These are phyloP conservation scores for Lecanoromycetidae sp. DNA, from an alignment of 2,329 filamentous ascomycete genomes.

Conservation along the genomic window DNA sequence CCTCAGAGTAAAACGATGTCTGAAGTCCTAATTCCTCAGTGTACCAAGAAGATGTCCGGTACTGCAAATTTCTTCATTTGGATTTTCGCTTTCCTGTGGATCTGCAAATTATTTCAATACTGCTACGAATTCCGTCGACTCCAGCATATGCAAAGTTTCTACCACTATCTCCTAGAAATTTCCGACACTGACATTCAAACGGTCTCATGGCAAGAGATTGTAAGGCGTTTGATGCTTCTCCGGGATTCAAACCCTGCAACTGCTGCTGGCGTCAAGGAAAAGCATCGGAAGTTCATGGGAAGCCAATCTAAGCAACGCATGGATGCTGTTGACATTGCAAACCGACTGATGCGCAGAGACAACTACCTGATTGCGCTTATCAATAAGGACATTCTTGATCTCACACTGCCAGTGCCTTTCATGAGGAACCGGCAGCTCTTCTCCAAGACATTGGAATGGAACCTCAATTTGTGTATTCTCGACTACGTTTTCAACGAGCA, in stretches of 20 bases:
- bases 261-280: constrained; percentile 47
- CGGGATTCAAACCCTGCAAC: constrained; percentile 81
- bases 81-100: constrained; percentile 75
- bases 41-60: constrained; percentile 61
- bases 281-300: constrained; percentile 52
- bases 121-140: constrained; percentile 62
- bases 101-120: constrained; percentile 66
- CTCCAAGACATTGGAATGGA: constrained; percentile 85
- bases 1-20: constrained; percentile 50
- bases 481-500: constrained; percentile 88
- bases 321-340: constrained; percentile 94
- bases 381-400: constrained; percentile 88
- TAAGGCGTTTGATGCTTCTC: constrained; percentile 70
- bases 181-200: constrained; percentile 82
- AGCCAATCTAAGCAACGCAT: constrained; percentile 87
- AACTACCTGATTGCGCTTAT: constrained; percentile 95
- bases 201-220: constrained; percentile 85
- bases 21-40: constrained; percentile 58
- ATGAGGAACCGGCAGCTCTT: constrained; percentile 68
- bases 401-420: constrained; percentile 77
- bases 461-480: constrained; percentile 75
- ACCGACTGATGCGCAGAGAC: constrained; percentile 87
- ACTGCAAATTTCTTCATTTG: constrained; percentile 68
- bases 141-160: constrained; percentile 72
- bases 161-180: constrained; percentile 67